These are phyloP conservation scores for Aspergillus arachidicola DNA, from an alignment of 2,329 filamentous ascomycete genomes.

Conservation along the genomic window DNA sequence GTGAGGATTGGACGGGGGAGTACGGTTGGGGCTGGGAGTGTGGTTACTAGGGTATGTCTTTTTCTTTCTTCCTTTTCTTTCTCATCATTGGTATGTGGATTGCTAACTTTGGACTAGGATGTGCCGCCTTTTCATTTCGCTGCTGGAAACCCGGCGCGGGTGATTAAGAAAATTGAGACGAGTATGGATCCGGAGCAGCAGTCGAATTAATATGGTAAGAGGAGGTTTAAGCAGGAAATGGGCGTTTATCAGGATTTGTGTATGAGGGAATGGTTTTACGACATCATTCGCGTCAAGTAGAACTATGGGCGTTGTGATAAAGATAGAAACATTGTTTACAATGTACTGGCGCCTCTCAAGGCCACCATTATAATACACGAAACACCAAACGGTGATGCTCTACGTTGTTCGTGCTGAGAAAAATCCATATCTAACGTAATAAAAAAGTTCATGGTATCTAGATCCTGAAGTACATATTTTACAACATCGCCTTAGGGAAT, in stretches of 20 bases:
- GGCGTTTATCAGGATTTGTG: neutral
- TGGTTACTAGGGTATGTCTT: conserved; percentile 40
- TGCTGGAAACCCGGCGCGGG: conserved; percentile 28
- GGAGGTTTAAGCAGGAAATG: too few species aligned
- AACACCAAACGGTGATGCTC: neutral
- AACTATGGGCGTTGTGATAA: neutral
- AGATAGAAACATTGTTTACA: neutral
- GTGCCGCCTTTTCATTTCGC: conserved; percentile 32
- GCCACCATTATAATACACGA: too few species aligned
- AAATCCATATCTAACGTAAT: neutral
- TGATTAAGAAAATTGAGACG: conserved; percentile 28
- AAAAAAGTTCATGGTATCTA: neutral
- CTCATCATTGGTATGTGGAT: neutral
- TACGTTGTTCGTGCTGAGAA: too few species aligned
- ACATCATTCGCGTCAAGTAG: neutral
- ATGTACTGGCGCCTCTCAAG: neutral
- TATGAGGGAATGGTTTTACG: neutral
- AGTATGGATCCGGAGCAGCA: conserved; percentile 25
- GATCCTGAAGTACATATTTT: conserved; percentile 28
- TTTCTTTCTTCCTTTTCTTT: neutral
- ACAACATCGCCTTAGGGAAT: conserved; percentile 84
- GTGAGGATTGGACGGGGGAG: conserved; percentile 46
- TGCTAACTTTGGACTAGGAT: conserved; percentile 14
- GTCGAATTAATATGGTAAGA: too few species aligned
- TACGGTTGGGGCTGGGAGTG: conserved; percentile 44